Conservation (phyloP, 495 filamentous ascomycete species). For the Talaromyces stipitatus region DNA sequence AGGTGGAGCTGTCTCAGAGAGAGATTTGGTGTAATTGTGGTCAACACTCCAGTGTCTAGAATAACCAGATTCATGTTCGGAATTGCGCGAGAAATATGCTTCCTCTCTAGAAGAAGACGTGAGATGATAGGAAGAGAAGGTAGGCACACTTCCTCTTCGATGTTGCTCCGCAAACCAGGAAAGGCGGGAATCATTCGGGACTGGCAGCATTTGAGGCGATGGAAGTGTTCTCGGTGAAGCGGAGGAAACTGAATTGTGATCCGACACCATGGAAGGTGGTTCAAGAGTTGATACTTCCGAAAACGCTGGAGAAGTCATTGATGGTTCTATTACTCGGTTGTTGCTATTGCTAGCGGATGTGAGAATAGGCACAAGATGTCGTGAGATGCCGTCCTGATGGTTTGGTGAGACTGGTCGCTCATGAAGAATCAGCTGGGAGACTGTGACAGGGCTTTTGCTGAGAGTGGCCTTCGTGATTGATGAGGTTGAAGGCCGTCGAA, state of each 20-base stretch:
- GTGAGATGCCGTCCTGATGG: slow-evolving; percentile 22
- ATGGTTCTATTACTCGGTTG: slow-evolving; percentile 47
- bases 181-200: slow-evolving; percentile 26
- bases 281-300: slow-evolving; percentile 55
- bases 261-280: slow-evolving; percentile 67
- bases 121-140: not conserved
- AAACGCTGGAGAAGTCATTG: slow-evolving; percentile 63
- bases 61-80: not conserved
- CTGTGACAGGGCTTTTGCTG: not conserved
- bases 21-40: slow-evolving; percentile 3
- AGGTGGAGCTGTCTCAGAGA: not conserved
- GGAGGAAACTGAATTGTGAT: slow-evolving; percentile 58
- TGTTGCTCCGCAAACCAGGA: slow-evolving; percentile 11
- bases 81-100: not conserved
- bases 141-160: slow-evolving; percentile 3
- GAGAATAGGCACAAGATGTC: slow-evolving; percentile 39
- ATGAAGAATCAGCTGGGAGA: slow-evolving; percentile 4
- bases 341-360: slow-evolving; percentile 22
- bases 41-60: not conserved
- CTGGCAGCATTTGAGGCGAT: slow-evolving; percentile 35
- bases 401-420: slow-evolving; percentile 8
- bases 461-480: not conserved
- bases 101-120: not conserved
- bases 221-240: slow-evolving; percentile 40
- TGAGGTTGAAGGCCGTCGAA: slow-evolving; percentile 10